Conservation (phyloP, 176 grass and related monocot species). For the Eleusine indica region DNA sequence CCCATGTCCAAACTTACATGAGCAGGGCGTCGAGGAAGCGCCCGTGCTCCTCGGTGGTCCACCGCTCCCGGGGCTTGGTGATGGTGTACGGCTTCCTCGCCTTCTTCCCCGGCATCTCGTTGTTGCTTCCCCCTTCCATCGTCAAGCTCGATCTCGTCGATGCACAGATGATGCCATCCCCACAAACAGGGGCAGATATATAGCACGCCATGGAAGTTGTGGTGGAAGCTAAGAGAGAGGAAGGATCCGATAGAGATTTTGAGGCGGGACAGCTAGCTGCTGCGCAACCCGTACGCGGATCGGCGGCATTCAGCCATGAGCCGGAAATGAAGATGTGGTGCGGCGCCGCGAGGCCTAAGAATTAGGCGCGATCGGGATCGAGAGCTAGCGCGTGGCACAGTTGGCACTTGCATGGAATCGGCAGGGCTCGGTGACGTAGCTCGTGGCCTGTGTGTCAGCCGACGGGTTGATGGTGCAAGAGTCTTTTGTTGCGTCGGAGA, state of each 20-base stretch:
- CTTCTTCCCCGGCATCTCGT: conserved; percentile 57
- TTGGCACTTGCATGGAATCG: conserved; percentile 48
- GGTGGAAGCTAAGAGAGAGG: background rate
- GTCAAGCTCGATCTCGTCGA: no score
- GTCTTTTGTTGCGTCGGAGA: background rate
- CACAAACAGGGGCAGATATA: background rate
- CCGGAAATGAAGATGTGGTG: background rate
- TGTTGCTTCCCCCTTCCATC: background rate
- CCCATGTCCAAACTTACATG: conserved; percentile 38
- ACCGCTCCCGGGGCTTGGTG: conserved; percentile 68
- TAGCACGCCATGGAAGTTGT: background rate
- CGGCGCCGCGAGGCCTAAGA: background rate
- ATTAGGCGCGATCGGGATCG: conserved; percentile 8
- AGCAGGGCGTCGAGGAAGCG: conserved; percentile 88
- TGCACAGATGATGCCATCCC: background rate
- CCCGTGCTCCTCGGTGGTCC: conserved; percentile 84
- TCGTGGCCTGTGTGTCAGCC: background rate
- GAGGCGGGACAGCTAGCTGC: background rate
- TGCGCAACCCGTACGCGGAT: background rate
- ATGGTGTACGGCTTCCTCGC: conserved; percentile 86
- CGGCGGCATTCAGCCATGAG: background rate
- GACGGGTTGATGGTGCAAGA: conserved; percentile 36
- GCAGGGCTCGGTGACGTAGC: background rate
- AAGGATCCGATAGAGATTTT: background rate
- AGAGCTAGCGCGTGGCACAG: conserved; percentile 1